phyloP scores from a whole-genome alignment of 257 asterid genomes.

The Prunella vulgaris region DNA sequence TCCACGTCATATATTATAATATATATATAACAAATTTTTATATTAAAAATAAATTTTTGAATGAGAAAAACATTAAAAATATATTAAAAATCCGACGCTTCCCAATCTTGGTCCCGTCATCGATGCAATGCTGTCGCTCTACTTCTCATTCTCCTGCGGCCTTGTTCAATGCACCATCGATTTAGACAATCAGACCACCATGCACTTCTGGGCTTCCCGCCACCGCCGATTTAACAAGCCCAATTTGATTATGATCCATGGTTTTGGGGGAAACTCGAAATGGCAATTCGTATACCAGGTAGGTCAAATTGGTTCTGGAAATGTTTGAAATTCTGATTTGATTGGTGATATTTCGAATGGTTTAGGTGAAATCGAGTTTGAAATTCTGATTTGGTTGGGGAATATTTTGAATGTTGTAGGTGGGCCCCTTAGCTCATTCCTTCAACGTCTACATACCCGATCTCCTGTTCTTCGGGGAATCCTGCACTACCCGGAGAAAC shows the following conservation, averaged over 20 bases:
- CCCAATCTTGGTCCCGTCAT: constrained; percentile 34
- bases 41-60: too few relatives aligned
- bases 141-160: constrained; percentile 46
- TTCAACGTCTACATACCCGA: constrained; percentile 67
- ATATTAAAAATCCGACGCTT: constrained; percentile 41
- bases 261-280: constrained; percentile 59
- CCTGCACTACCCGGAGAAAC: constrained; percentile 34
- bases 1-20: too few relatives aligned
- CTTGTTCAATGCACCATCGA: constrained; percentile 45
- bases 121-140: constrained; percentile 45
- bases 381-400: background rate
- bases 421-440: constrained; percentile 26
- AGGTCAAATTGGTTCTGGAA: background rate
- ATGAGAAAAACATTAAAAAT: too few relatives aligned
- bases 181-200: constrained; percentile 53
- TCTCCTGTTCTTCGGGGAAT: constrained; percentile 61
- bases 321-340: background rate
- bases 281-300: constrained; percentile 59
- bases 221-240: constrained; percentile 46
- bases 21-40: too few relatives aligned
- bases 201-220: constrained; percentile 55
- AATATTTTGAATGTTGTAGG: constrained; percentile 6
- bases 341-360: too few relatives aligned
- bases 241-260: constrained; percentile 58
- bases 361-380: background rate